phyloP scores from a whole-genome alignment of 2,329 filamentous ascomycete species.

The Cercospora berteroae region DNA sequence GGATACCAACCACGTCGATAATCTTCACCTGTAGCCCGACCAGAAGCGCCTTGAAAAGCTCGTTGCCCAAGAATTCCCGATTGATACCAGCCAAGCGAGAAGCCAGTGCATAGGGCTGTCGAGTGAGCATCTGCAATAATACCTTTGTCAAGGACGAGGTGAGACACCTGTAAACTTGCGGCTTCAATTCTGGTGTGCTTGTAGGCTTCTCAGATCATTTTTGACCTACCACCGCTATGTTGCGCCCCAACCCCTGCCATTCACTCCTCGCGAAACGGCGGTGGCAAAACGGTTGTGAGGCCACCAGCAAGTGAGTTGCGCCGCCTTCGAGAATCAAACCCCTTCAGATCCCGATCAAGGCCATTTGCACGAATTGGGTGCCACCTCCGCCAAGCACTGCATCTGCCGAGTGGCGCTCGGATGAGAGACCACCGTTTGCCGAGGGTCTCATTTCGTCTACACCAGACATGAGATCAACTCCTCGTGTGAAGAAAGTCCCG shows the following conservation, averaged over 20 bases:
- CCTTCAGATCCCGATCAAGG: not conserved
- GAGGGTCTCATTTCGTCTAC: not conserved
- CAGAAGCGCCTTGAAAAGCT: not conserved
- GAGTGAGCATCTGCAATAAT: not conserved
- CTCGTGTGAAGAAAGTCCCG: not conserved
- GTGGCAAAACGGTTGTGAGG: not conserved
- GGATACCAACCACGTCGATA: not conserved
- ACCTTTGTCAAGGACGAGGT: not conserved
- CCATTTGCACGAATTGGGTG: not conserved
- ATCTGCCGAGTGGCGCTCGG: not conserved
- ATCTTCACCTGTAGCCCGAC: not conserved
- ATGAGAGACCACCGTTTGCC: not conserved
- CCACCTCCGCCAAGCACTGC: not conserved
- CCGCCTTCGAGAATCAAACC: not conserved
- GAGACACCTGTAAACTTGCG: not conserved
- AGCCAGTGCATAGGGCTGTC: not conserved
- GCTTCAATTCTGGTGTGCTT: not conserved
- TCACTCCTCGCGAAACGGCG: not conserved
- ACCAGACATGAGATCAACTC: not conserved
- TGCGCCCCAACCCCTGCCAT: too few relatives aligned
- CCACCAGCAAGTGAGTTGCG: not conserved
- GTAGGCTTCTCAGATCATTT: too few relatives aligned
- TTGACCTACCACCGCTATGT: too few relatives aligned
- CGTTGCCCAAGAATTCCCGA: not conserved
- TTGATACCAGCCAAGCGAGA: not conserved